Base-by-base conservation (phyloP, 352 stramenopile genomes). In the Phytophthora cactorum region DNA sequence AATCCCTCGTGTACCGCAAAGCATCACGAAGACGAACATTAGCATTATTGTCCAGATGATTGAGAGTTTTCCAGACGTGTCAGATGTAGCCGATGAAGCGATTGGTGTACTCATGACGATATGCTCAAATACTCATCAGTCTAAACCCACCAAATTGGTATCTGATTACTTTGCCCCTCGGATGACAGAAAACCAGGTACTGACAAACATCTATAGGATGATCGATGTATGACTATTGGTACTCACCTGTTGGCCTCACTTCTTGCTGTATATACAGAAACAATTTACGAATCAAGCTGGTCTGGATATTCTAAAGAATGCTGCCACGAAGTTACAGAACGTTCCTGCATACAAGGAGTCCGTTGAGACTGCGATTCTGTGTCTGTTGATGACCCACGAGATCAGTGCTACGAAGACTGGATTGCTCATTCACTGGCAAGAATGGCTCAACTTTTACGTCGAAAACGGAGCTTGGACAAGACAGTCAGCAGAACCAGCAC, bases 131-230 rank as follows among this genome's bases (percentile, higher is more conserved):
- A 14, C 4, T 27, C 14, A 54, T 29, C 5, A 58, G 11, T 25
- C 10, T 11, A 53, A 44, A 43, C 22, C 22, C 22, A 22, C 22
- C 22, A 28, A 7, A 25, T 25, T 50, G 7, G 5, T 5, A 52
- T 25, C 9, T 53, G 34, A 54, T 29, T 55, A 59, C 47, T 46
- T 29, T 36, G 36, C 32, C 38, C 4, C 28, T 11, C 17, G 27
- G 14, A 72, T 72, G 65, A 72, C 65, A 50, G 25, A 62, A 56
- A 32, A 31, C 2, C 65, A 72, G 65, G 65, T 72, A 56, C 22
- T 38, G 8, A 5, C 22, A 4, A 15, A 11, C 36, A 25, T 47
- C 11, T 27, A 22, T 22, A 25, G 29, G 10, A 11, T 27, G 15
- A 47, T 12, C 51, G 47, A 7, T 45, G 38, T 45, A 5, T 58